These are phyloP conservation scores for Cerioporus squamosus DNA, from an alignment of 1,284 basidiomycete genomes.

Conservation along the genomic window DNA sequence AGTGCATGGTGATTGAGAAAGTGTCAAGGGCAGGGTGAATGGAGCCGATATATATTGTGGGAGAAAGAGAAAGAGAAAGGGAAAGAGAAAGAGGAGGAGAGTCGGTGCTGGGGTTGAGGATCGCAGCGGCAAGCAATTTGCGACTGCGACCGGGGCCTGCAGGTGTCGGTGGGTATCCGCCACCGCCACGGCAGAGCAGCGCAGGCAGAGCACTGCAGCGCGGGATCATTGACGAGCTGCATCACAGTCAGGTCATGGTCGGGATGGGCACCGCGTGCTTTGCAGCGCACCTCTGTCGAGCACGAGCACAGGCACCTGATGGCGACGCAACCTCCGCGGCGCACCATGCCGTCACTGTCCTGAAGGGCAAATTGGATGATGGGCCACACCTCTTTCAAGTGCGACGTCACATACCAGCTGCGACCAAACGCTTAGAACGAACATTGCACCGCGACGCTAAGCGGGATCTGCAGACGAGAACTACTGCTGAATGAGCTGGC, in stretches of 20 bases:
- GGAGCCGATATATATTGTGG: too few species aligned
- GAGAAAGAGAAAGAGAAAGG: too few species aligned
- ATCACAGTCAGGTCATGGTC: too few species aligned
- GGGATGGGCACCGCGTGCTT: constrained; percentile 90
- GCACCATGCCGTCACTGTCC: constrained; percentile 84
- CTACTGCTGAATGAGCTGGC: constrained; percentile 81
- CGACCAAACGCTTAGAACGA: constrained; percentile 97
- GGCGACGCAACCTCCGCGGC: constrained; percentile 94
- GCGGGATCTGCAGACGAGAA: constrained; percentile 79
- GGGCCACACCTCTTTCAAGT: constrained; percentile 94
- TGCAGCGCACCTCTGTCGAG: constrained; percentile 88
- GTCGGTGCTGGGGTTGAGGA: too few species aligned
- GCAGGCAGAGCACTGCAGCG: constrained; percentile 92
- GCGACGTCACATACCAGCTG: constrained; percentile 96
- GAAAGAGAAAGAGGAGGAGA: too few species aligned
- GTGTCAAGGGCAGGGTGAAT: too few species aligned
- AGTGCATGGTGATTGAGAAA: too few species aligned
- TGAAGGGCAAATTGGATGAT: constrained; percentile 90
- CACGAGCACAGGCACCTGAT: constrained; percentile 98
- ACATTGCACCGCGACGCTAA: constrained; percentile 91
- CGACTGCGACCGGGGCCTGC: too few species aligned
- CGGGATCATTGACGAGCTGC: constrained; percentile 86
- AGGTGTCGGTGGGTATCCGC: too few species aligned
- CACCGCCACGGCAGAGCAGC: too few species aligned
- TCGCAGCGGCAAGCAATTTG: too few species aligned